These are phyloP conservation scores for Euphorbia lathyris DNA, from an alignment of 345 rosid species.

Conservation along the genomic window DNA sequence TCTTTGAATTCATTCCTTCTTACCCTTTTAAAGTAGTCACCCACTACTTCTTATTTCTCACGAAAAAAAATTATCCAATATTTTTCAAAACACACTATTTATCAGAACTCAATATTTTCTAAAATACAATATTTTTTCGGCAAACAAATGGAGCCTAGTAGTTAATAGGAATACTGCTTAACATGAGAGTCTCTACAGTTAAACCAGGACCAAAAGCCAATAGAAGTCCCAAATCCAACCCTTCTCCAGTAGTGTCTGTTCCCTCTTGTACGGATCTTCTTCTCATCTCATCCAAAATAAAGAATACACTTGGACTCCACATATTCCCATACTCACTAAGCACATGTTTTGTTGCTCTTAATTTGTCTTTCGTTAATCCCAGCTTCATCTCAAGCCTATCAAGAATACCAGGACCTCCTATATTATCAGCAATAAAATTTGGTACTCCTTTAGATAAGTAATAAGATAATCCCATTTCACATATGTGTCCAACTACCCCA, in stretches of 20 bases:
- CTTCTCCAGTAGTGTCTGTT: conserved; percentile 61
- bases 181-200: conserved; percentile 63
- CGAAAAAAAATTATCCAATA: no score
- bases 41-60: no score
- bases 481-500: conserved; percentile 58
- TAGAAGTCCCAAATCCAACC: conserved; percentile 70
- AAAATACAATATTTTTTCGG: no score
- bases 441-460: conserved; percentile 18
- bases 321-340: no score
- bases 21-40: no score
- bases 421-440: conserved; percentile 36
- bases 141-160: background rate
- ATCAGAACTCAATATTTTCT: no score
- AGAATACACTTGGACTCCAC: no score
- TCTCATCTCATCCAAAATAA: conserved; percentile 72
- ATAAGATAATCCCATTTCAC: conserved; percentile 46
- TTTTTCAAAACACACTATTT: no score
- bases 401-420: conserved; percentile 65
- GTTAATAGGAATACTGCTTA: conserved; percentile 38
- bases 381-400: conserved; percentile 54
- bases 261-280: conserved; percentile 48
- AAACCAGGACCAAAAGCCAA: conserved; percentile 82
- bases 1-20: no score
- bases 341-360: no score
- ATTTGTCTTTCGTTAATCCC: conserved; percentile 50